phyloP scores from a whole-genome alignment of 1,139 yeast species.

The Nakaseomyces delphensis region DNA sequence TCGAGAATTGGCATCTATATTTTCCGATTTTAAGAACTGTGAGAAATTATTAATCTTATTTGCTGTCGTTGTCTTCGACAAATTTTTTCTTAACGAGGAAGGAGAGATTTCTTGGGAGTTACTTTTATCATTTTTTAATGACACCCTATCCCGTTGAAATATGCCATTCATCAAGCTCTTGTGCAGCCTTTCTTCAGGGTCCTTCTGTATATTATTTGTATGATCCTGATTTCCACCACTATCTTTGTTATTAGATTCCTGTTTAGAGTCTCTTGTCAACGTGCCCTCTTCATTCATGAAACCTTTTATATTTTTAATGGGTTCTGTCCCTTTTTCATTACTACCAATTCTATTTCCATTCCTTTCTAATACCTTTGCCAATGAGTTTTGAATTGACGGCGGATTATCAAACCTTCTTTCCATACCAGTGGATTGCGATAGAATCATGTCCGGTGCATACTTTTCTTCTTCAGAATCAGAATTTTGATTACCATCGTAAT shows the following conservation, averaged over 20 bases:
- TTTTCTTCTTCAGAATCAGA: constrained; percentile 18
- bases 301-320: neutral
- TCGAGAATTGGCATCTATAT: constrained; percentile 47
- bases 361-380: constrained; percentile 14
- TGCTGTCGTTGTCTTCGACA: constrained; percentile 10
- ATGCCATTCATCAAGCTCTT: constrained; percentile 11
- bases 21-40: constrained; percentile 32
- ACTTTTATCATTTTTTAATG: neutral
- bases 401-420: constrained; percentile 35
- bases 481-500: constrained; percentile 10
- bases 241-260: too few relatives aligned
- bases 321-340: neutral
- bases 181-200: constrained; percentile 11
- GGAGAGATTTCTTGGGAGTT: neutral
- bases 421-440: constrained; percentile 45
- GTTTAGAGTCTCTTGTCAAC: neutral
- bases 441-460: constrained; percentile 35
- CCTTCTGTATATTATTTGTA: constrained; percentile 24
- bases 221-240: constrained; percentile 8
- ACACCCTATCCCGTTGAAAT: constrained; percentile 12
- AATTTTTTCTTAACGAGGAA: constrained; percentile 8
- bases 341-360: neutral
- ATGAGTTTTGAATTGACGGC: constrained; percentile 30
- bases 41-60: constrained; percentile 31
- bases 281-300: constrained; percentile 1